Percentiles rank a stretch among this genome's conserved stretches.
Evolutionary conservation across 768 basidiomycete species (phyloP).

Genomic region (Collybiopsis confluens): DNA sequence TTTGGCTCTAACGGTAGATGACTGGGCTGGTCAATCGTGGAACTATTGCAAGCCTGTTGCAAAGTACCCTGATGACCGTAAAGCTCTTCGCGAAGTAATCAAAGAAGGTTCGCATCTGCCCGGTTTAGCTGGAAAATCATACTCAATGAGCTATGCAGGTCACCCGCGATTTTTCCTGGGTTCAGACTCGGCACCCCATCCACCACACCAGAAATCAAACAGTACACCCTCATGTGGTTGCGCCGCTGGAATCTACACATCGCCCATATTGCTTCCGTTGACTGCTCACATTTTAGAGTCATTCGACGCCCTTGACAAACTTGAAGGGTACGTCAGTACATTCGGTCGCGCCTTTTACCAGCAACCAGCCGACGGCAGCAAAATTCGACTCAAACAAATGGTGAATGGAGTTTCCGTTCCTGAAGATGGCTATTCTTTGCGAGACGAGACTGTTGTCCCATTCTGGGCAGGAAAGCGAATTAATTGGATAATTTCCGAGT

Average conservation of each 20-base stretch:
- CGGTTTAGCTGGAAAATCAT: not conserved
- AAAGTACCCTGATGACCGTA: conserved; percentile 89
- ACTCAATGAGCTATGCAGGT: conserved; percentile 39
- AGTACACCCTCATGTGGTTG: conserved; percentile 70
- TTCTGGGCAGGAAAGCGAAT: conserved; percentile 87
- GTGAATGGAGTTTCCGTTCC: conserved; percentile 27
- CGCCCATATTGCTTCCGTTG: conserved; percentile 85
- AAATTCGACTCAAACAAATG: conserved; percentile 41
- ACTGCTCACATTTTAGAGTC: conserved; percentile 86
- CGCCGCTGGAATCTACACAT: conserved; percentile 96
- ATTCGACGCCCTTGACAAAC: conserved; percentile 77
- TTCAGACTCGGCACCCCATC: conserved; percentile 95
- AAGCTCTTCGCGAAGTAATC: conserved; percentile 75
- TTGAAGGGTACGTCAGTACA: conserved; percentile 75
- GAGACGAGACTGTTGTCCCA: conserved; percentile 60
- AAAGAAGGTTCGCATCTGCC: conserved; percentile 50
- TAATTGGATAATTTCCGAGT: conserved; percentile 57
- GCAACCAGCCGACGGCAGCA: conserved; percentile 26
- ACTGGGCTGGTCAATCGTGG: conserved; percentile 94
- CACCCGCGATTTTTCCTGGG: conserved; percentile 97
- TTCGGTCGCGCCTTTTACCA: conserved; percentile 83
- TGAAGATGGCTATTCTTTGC: conserved; percentile 43
- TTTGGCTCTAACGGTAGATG: conserved; percentile 88
- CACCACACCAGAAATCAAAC: conserved; percentile 60
- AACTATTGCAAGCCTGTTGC: conserved; percentile 98